Conservation (phyloP, 2,329 filamentous ascomycete genomes). For the Colletotrichum gloeosporioides region DNA sequence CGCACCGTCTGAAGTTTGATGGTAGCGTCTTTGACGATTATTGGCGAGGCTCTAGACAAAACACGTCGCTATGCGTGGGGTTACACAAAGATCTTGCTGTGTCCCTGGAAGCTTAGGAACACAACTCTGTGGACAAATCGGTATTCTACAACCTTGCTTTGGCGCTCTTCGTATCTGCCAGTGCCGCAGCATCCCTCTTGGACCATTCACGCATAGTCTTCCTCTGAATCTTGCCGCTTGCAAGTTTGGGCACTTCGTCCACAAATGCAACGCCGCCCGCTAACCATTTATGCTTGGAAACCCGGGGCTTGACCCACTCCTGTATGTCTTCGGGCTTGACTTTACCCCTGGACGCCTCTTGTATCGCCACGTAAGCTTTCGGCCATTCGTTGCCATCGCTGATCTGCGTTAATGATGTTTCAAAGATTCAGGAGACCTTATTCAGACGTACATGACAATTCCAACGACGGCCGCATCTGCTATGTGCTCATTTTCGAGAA, state of each 20-base stretch:
- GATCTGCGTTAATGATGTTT: not conserved
- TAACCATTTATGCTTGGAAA: conserved; percentile 58
- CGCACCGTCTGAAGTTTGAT: not conserved
- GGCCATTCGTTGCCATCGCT: conserved; percentile 55
- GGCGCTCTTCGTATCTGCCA: conserved; percentile 22
- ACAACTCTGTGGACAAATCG: not conserved
- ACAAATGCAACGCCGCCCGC: conserved; percentile 59
- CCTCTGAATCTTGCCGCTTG: conserved; percentile 63
- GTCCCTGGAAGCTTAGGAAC: not conserved
- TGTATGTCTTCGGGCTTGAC: conserved; percentile 59
- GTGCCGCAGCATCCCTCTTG: conserved; percentile 50
- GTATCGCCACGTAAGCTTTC: conserved; percentile 56
- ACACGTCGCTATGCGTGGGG: not conserved
- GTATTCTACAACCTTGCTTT: conserved; percentile 12
- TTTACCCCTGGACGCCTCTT: conserved; percentile 47
- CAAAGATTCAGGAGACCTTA: not conserved
- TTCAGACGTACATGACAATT: conserved; percentile 46
- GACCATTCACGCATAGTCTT: conserved; percentile 63
- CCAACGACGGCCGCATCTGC: conserved; percentile 62
- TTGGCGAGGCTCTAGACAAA: not conserved
- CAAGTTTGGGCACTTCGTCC: conserved; percentile 61
- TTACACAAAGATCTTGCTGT: not conserved
- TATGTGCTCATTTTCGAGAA: conserved; percentile 56
- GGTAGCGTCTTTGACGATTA: not conserved
- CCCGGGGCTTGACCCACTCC: conserved; percentile 47